phyloP scores from a whole-genome alignment of 768 basidiomycete species.

The Hirschioporus abietinus region DNA sequence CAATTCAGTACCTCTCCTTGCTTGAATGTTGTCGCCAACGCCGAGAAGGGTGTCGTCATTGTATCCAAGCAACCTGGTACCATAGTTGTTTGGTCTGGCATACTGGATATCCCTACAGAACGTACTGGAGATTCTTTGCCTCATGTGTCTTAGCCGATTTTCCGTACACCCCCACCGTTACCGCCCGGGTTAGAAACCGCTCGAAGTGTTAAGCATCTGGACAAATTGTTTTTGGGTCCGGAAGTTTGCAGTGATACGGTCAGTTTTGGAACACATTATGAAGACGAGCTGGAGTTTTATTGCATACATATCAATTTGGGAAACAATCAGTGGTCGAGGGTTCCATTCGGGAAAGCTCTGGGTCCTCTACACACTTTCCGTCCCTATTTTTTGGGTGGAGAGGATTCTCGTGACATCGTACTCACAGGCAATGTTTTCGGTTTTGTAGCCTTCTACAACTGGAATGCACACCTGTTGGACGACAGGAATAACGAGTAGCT shows the following conservation, averaged over 20 bases:
- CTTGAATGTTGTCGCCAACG: conserved; percentile 41
- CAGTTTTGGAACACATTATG: neutral
- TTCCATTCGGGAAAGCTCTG: neutral
- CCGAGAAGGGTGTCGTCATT: conserved; percentile 39
- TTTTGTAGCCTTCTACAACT: conserved; percentile 3
- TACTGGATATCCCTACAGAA: conserved; percentile 18
- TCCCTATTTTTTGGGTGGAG: neutral
- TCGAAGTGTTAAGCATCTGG: neutral
- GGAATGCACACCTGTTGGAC: neutral
- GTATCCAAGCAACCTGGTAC: conserved; percentile 52
- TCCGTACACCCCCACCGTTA: neutral
- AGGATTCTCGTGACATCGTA: neutral
- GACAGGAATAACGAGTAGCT: conserved; percentile 8
- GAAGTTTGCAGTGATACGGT: neutral
- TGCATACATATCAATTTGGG: neutral
- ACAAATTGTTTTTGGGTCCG: neutral
- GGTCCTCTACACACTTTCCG: neutral
- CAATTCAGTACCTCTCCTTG: conserved; percentile 39
- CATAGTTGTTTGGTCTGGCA: conserved; percentile 49
- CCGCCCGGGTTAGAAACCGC: neutral
- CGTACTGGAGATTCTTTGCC: conserved; percentile 7
- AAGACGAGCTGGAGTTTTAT: neutral
- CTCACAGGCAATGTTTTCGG: conserved; percentile 3
- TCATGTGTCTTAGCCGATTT: conserved; percentile 17
- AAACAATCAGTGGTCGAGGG: neutral